phyloP scores from a whole-genome alignment of 75 land plant species.

The Sequoiadendron giganteum region DNA sequence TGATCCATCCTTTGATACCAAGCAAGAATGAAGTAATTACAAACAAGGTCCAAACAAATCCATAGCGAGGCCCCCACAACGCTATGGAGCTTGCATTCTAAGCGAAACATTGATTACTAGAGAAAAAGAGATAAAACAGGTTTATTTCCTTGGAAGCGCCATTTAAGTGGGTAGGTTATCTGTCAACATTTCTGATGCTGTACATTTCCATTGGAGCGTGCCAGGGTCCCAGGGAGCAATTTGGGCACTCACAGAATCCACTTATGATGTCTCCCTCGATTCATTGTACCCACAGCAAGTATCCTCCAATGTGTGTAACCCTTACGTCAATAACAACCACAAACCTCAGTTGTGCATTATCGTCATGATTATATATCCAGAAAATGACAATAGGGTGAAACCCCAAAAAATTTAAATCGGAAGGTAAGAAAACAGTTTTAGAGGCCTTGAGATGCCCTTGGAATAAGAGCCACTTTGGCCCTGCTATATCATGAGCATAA shows the following conservation, averaged over 20 bases:
- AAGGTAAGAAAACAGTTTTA: not conserved
- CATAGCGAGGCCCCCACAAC: not conserved
- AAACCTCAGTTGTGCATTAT: not conserved
- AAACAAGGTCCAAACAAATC: slow-evolving; percentile 4
- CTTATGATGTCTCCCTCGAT: not conserved
- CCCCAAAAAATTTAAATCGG: not conserved
- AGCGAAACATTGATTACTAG: not conserved
- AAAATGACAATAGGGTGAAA: not conserved
- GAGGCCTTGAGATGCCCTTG: not conserved
- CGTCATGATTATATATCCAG: not conserved
- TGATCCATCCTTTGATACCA: not conserved
- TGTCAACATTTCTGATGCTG: not conserved
- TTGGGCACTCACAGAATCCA: not conserved
- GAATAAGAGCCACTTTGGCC: not conserved
- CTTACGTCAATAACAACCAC: not conserved
- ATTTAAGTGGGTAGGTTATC: not conserved
- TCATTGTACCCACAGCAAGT: not conserved
- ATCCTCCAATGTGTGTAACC: not conserved
- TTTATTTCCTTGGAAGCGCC: slow-evolving; percentile 1
- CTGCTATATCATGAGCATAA: not conserved
- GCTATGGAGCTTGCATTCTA: not conserved
- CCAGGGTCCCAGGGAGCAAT: not conserved
- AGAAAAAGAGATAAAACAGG: not conserved
- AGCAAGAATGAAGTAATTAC: not conserved
- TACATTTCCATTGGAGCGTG: not conserved